These are phyloP conservation scores for Lizanozyma gosingica DNA, from an alignment of 1,139 yeast genomes.

Conservation along the genomic window DNA sequence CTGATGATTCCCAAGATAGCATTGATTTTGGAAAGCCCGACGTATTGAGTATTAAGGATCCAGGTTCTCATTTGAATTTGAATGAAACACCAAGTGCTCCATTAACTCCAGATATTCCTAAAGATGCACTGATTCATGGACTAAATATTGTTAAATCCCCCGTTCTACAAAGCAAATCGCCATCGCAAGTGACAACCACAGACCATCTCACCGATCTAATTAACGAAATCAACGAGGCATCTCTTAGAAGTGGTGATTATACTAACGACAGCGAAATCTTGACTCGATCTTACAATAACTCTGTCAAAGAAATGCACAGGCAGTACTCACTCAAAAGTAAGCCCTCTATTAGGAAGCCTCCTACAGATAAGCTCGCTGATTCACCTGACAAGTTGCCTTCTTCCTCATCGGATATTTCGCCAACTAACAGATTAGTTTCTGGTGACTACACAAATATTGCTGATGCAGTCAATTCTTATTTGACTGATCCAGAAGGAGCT, in stretches of 20 bases:
- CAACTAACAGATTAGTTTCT: slow-evolving; percentile 11
- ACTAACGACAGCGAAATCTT: slow-evolving; percentile 1
- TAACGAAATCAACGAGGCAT: neutral
- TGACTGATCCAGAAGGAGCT: slow-evolving; percentile 7
- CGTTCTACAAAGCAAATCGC: neutral
- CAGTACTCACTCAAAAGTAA: slow-evolving; percentile 4
- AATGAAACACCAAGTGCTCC: no score
- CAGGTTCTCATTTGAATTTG: neutral
- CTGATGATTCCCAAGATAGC: neutral
- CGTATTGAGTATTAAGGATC: neutral
- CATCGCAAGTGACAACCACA: neutral
- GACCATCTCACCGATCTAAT: neutral
- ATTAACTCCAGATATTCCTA: neutral
- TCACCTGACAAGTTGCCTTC: no score
- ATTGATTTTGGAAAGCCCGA: neutral
- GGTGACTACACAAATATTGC: slow-evolving; percentile 21
- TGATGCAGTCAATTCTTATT: slow-evolving; percentile 18
- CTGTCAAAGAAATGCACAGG: neutral
- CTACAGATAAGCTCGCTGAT: slow-evolving; percentile 11
- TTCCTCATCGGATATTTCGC: neutral
- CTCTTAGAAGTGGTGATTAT: no score
- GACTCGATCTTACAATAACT: neutral
- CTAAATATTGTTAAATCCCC: neutral
- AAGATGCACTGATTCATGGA: neutral
- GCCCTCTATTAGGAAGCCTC: slow-evolving; percentile 29